Base-by-base conservation (phyloP, 805 yeast genomes). In the Teunomyces atbi region DNA sequence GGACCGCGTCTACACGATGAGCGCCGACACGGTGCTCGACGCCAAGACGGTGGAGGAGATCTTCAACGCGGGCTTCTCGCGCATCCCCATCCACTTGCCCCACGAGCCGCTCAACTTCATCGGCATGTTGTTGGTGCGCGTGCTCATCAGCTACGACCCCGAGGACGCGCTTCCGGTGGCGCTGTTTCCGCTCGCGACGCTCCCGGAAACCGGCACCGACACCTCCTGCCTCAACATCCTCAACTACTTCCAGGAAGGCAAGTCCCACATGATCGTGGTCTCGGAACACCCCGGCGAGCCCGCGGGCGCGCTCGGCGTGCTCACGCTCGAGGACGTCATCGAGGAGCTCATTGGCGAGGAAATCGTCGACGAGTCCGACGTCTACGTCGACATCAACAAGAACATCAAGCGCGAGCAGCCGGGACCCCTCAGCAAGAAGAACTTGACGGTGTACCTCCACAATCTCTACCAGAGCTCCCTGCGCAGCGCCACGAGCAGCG, bases 301-400 rank as follows among this genome's bases (percentile, higher is more conserved):
- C 1, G 74, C 76, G 33, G 97, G 97, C 16, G 94, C 97, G 1
- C 63, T 86, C 27, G 99, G 99, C 53, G 96, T 92, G 7, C 73
- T 92, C 37, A 92, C 99, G 1, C 73, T 92, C 50, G 99, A 92
- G 67, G 99, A 92, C 61, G 97, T 92, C n/a, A 94, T 92, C 60
- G 99, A 92, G 66, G 99, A 92, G 68, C 76, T 92, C 53, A 92
- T 92, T 64, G 99, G 99, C 42, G 98, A 92, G 67, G 99, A 92
- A 64, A 92, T 92, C 59, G 92, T 92, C 35, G 99, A 92, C 62
- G 99, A 92, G 68, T 82, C 90, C 19, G 99, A 92, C 62, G 97
- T 94, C 15, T 90, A 86, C 60, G 79, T 91, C 47, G 97, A 92
- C 66, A 86, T 91, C 52, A 89, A 89, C 65, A 86, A 87, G 52